Base-by-base conservation (phyloP, 2,329 filamentous ascomycete genomes). In the Dissoconium aciculare region DNA sequence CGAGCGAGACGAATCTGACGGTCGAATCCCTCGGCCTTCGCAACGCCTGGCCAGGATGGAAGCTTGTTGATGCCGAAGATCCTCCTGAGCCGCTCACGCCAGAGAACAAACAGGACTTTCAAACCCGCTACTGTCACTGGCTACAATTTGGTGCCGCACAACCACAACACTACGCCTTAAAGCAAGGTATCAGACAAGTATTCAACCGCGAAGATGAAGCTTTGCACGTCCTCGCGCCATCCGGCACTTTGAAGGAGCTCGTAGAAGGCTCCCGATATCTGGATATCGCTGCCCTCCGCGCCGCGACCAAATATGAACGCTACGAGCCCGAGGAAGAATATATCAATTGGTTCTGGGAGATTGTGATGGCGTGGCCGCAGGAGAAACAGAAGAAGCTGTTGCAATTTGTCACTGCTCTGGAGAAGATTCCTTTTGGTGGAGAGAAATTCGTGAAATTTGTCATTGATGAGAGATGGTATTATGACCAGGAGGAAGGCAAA, bases 331-430 rank as follows among this genome's bases (percentile, higher is more conserved):
- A 62, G 0, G 76, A 89, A 41, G 70, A 63, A 10, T 71, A 77
- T 1, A 73, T 98, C 25, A 60, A 63, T 14, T 71, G 79, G 43
- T 95, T 98, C 52, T 98, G 89, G 89, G 65, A 65, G 9, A 67
- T 94, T 5, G 78, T 93, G 1, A 68, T 68, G 40, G 55, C 52
- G 19, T 89, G 71, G 49, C 66, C 72, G 36, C 65, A 76, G 11
- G 63, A 68, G 26, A 78, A 85, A 63, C 78, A 78, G 55, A 69
- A 74, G 31, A 73, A 71, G 45, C 59, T 98, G 17, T 64, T 98
- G 17, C 84, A 94, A 52, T 98, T 98, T 48, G 85, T 98, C 16
- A 98, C 89, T 10, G 87, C 87, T 0, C 87, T 77, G 45, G 85
- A 94, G 49, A 70, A 89, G 2, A 71, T 95, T 2, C 89, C 89